Conservation (phyloP, 116 monocot species). For the Trichopus zeylanicus region DNA sequence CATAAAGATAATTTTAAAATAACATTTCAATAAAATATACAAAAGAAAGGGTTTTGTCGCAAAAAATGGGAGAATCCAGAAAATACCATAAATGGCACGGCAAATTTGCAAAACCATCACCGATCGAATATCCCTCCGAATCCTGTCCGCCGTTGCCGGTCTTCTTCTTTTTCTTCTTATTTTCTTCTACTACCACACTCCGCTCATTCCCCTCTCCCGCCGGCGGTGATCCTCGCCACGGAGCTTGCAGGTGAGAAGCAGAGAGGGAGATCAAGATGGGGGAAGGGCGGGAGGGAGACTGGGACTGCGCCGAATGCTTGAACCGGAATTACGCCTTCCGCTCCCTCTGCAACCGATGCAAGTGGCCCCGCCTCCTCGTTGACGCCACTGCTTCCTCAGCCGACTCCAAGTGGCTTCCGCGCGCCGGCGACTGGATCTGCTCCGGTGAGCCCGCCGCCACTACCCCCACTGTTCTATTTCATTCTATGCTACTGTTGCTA, state of each 20-base stretch:
- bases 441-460: constrained; percentile 33
- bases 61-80: no score
- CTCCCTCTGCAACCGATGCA: constrained; percentile 93
- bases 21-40: no score
- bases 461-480: neutral
- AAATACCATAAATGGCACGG: no score
- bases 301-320: constrained; percentile 80
- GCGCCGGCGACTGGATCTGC: constrained; percentile 99
- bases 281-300: constrained; percentile 85
- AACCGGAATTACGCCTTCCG: constrained; percentile 98
- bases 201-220: no score
- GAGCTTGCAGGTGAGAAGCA: neutral
- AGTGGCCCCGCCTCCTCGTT: constrained; percentile 87
- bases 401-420: constrained; percentile 97
- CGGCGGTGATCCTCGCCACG: neutral
- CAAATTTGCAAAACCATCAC: no score
- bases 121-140: no score
- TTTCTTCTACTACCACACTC: no score
- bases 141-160: no score
- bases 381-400: constrained; percentile 71
- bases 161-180: no score
- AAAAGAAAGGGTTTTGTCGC: no score
- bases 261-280: constrained; percentile 10
- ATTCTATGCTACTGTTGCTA: no score
- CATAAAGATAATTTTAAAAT: no score